These are phyloP conservation scores for Penicillium sp. DNA, from an alignment of 2,329 filamentous ascomycete genomes.

Conservation along the genomic window DNA sequence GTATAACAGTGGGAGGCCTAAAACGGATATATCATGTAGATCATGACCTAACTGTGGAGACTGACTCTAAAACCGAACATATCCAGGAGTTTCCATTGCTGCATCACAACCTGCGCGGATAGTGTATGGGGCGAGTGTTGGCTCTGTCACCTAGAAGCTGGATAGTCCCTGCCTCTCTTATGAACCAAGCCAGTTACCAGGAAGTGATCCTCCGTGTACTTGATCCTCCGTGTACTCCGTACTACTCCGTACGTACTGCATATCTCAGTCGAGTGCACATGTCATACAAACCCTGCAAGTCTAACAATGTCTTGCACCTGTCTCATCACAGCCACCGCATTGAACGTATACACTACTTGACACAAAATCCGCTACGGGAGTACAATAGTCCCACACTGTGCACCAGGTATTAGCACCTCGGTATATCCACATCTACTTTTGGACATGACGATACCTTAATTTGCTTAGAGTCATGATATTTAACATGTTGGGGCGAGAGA, in stretches of 20 bases:
- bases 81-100: not conserved
- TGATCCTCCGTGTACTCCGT: not conserved
- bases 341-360: not conserved
- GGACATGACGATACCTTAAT: not conserved
- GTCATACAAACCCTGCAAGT: not conserved
- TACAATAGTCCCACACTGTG: not conserved
- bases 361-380: too few species aligned
- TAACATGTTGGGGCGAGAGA: not conserved
- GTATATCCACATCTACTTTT: not conserved
- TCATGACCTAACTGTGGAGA: not conserved
- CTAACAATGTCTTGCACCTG: not conserved
- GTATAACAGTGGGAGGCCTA: not conserved
- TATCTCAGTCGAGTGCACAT: not conserved
- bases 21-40: not conserved
- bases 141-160: not conserved
- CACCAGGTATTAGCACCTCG: too few species aligned
- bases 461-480: not conserved
- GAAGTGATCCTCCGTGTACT: not conserved
- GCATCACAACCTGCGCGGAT: not conserved
- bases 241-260: too few species aligned
- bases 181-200: not conserved
- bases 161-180: not conserved
- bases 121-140: not conserved
- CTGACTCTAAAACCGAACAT: not conserved
- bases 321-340: not conserved